Evolutionary conservation across 495 filamentous ascomycete genomes (phyloP).

Genomic region (Rhizodiscina lignyota): DNA sequence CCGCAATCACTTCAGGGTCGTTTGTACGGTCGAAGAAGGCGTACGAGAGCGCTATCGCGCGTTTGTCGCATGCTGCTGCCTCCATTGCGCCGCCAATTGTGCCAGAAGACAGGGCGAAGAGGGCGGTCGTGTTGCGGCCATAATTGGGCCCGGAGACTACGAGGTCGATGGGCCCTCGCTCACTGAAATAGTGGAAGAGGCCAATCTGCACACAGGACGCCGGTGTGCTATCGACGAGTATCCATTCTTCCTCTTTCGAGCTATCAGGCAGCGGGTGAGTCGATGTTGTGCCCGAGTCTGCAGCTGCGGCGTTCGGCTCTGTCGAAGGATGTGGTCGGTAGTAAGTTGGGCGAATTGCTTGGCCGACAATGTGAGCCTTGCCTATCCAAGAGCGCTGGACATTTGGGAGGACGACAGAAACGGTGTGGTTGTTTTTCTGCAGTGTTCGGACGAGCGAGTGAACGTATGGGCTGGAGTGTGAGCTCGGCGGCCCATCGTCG

Average conservation of each 20-base stretch:
- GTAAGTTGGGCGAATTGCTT: slow-evolving; percentile 73
- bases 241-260: slow-evolving; percentile 67
- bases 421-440: slow-evolving; percentile 58
- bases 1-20: slow-evolving; percentile 59
- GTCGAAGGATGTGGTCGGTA: slow-evolving; percentile 44
- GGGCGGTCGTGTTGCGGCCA: slow-evolving; percentile 79
- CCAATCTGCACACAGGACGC: slow-evolving; percentile 84
- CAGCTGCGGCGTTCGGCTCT: slow-evolving; percentile 25
- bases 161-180: slow-evolving; percentile 62
- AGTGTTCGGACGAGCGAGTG: slow-evolving; percentile 70
- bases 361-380: slow-evolving; percentile 86
- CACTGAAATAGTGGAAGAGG: slow-evolving; percentile 69
- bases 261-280: slow-evolving; percentile 29
- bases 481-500: slow-evolving; percentile 90
- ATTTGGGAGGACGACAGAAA: slow-evolving; percentile 81
- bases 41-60: slow-evolving; percentile 68
- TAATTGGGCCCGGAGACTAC: slow-evolving; percentile 90
- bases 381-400: slow-evolving; percentile 94
- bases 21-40: slow-evolving; percentile 74
- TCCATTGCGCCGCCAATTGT: slow-evolving; percentile 88
- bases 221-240: slow-evolving; percentile 77
- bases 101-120: slow-evolving; percentile 79
- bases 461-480: slow-evolving; percentile 81
- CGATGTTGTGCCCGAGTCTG: slow-evolving; percentile 53
- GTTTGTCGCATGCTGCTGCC: slow-evolving; percentile 65